Conservation (phyloP, 345 rosid species). For the Murraya koenigii region DNA sequence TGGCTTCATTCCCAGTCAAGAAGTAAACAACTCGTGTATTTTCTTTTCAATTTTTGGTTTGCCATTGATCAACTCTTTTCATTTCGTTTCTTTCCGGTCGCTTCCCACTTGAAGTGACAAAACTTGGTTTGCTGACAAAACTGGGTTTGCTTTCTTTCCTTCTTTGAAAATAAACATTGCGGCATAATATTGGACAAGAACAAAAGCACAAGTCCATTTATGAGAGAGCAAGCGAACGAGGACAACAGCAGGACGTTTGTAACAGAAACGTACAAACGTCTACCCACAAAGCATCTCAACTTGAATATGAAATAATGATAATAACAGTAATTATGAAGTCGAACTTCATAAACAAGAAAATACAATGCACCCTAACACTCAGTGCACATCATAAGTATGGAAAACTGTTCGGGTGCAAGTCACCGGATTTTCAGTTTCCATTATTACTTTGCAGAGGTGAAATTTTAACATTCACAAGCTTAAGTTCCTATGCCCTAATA, state of each 20-base stretch:
- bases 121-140: not conserved
- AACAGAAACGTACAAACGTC: not conserved
- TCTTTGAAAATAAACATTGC: not conserved
- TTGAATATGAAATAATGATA: not conserved
- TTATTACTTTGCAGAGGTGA: constrained; percentile 2
- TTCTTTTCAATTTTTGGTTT: too few species aligned
- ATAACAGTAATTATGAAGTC: not conserved
- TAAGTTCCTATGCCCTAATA: constrained; percentile 2
- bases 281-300: not conserved
- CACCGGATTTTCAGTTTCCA: not conserved
- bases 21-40: not conserved
- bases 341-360: not conserved
- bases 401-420: not conserved
- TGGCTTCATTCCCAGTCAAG: constrained; percentile 44
- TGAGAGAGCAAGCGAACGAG: not conserved
- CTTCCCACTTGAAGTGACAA: not conserved
- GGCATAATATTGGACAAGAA: not conserved
- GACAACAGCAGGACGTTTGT: not conserved
- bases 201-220: not conserved
- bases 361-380: constrained; percentile 6
- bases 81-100: not conserved
- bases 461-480: not conserved
- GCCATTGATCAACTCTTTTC: not conserved
- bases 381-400: not conserved
- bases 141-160: not conserved